Evolutionary conservation across 1,284 basidiomycete species (phyloP), one percentile per base, ranked within the genome.

Genomic region (Cryptococcus maquisensis): DNA sequence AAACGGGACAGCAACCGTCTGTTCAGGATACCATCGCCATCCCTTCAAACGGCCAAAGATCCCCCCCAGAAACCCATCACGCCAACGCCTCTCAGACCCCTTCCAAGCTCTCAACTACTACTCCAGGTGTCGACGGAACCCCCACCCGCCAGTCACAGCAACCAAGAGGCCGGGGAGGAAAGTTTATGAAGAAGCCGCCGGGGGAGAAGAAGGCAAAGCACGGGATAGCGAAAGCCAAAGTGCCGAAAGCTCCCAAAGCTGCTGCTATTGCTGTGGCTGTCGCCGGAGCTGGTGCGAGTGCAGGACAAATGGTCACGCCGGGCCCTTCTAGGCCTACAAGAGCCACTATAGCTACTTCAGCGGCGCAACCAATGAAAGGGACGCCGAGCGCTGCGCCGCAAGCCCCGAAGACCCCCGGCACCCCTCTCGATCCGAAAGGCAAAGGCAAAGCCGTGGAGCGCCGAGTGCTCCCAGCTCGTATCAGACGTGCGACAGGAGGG

Each of bases 391-490:
- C 43, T n/a, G 16, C 32, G 18, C 16, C 24, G 5, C 44, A 26
- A 46, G 18, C 16, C 21, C 2, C 24, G 21, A 28, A 12, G 20
- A 18, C 44, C 12, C 39, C 20, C 39, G 13, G 16, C 13, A 21
- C n/a, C 8, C 44, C 24, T 46, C 10, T n/a, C 21, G 24, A 35
- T 12, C 15, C 47, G 21, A 57, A 57, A 32, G 46, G 40, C 2
- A 56, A 59, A 24, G 60, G 26, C 13, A 57, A 50, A 40, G 48
- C 51, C 23, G 49, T 56, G 16, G 84, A 84, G 71, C 86, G 86
- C 74, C 84, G 90, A 72, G 84, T 90, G 43, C 77, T 89, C 50
- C 89, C 89, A 35, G 83, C 86, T 68, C 83, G 90, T 62, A 82
- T 86, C 52, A 81, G 88, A 62, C 82, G 89, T 55, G 86, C 87